phyloP scores from a whole-genome alignment of 2,329 filamentous ascomycete species.

The Keithomyces neogunnii region DNA sequence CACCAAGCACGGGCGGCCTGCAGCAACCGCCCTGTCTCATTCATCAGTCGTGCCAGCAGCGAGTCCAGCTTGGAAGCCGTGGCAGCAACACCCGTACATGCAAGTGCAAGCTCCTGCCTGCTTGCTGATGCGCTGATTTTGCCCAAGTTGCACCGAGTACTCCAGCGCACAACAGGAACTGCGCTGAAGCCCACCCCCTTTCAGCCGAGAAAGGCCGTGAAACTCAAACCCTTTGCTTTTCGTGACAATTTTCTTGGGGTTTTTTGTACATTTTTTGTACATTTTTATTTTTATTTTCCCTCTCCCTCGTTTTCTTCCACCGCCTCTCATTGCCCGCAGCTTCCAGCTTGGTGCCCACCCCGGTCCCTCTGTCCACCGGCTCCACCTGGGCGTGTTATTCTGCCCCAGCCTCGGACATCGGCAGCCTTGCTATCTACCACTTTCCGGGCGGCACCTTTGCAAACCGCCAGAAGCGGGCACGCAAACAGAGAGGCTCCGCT shows the following conservation, averaged over 20 bases:
- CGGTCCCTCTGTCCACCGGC: background rate
- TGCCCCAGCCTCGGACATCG: slow-evolving; percentile 8
- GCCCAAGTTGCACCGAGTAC: too few relatives aligned
- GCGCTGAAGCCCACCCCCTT: background rate
- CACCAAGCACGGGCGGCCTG: background rate
- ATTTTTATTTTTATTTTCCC: background rate
- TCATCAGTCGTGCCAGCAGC: background rate
- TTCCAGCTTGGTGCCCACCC: background rate
- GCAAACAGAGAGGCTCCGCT: background rate
- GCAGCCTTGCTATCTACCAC: slow-evolving; percentile 6
- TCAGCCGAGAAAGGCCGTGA: background rate
- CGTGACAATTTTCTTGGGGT: background rate
- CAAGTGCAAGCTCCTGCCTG: too few relatives aligned
- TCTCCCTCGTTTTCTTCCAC: background rate
- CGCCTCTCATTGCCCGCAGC: too few relatives aligned
- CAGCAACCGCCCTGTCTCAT: too few relatives aligned
- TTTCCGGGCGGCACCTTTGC: slow-evolving; percentile 4
- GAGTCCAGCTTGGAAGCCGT: background rate
- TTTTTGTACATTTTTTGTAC: too few relatives aligned
- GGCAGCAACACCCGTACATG: too few relatives aligned
- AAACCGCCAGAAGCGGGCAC: slow-evolving; percentile 3
- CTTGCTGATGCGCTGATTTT: too few relatives aligned
- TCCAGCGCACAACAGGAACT: too few relatives aligned
- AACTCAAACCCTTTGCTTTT: background rate
- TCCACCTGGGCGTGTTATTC: background rate